Conservation (phyloP, 352 stramenopile species). For the Thraustochytrium sp. region DNA sequence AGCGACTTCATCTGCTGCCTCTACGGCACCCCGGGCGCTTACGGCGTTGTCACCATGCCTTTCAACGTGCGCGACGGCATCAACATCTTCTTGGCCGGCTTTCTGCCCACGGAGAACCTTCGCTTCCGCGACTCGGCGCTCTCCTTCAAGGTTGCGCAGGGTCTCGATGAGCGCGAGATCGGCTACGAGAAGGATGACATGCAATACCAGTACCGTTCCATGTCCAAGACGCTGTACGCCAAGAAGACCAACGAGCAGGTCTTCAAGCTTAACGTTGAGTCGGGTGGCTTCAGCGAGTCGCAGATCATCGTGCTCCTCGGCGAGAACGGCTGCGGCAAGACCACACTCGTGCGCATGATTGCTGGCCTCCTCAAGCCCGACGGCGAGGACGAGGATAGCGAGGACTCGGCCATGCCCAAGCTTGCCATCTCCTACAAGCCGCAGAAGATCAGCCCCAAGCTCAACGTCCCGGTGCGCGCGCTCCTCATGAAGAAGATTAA, state of each 20-base stretch:
- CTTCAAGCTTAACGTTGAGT: constrained; percentile 97
- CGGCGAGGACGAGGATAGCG: constrained; percentile 61
- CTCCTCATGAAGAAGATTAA: constrained; percentile 95
- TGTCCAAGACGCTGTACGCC: constrained; percentile 96
- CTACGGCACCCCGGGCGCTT: constrained; percentile 93
- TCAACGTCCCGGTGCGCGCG: constrained; percentile 89
- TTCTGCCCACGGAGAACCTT: constrained; percentile 98
- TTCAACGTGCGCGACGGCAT: constrained; percentile 98
- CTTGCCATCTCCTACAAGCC: constrained; percentile 93
- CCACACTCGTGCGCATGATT: constrained; percentile 99
- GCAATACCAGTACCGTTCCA: constrained; percentile 88
- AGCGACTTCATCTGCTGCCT: constrained; percentile 99
- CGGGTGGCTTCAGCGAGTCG: constrained; percentile 92
- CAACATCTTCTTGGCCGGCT: constrained; percentile 99
- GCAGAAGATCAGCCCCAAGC: constrained; percentile 95
- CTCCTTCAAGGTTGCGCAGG: constrained; percentile 95
- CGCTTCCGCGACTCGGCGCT: constrained; percentile 96
- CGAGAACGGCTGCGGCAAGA: constrained; percentile 99
- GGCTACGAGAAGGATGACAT: constrained; percentile 22
- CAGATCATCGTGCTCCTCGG: constrained; percentile 99
- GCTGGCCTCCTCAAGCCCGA: constrained; percentile 96
- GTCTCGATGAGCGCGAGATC: constrained; percentile 42
- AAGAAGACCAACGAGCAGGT: constrained; percentile 70
- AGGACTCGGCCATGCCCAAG: constrained; percentile 45
- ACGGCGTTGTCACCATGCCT: constrained; percentile 99